These are phyloP conservation scores for Penicillium sp. DNA, from an alignment of 2,329 filamentous ascomycete genomes.

Conservation along the genomic window DNA sequence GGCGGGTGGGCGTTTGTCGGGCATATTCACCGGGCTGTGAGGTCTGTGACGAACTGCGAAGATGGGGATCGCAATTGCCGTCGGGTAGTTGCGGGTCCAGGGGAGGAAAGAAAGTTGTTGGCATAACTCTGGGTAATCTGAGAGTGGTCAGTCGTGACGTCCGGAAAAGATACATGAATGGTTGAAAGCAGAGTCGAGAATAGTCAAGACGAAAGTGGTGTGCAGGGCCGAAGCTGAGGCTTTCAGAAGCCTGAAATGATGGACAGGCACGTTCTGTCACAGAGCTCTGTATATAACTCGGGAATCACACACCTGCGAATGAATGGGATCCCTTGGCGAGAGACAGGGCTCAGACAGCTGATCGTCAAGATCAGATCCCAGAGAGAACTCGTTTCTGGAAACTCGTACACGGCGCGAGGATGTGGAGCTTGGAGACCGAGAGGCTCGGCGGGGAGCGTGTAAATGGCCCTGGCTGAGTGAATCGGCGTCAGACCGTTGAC, in stretches of 20 bases:
- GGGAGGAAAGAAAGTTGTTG: conserved; percentile 7
- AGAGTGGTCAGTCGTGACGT: conserved; percentile 3
- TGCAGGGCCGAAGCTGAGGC: background rate
- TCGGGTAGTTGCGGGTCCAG: conserved; percentile 11
- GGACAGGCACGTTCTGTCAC: background rate
- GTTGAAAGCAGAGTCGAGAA: background rate
- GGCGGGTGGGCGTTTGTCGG: conserved; percentile 1
- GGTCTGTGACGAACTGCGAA: conserved; percentile 10
- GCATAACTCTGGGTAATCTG: conserved; percentile 21
- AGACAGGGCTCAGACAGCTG: background rate
- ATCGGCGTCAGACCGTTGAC: conserved; percentile 7
- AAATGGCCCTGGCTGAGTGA: conserved; percentile 1
- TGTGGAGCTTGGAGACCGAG: conserved; percentile 2
- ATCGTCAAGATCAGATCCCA: background rate
- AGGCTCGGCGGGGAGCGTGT: background rate
- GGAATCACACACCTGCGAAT: conserved; percentile 10
- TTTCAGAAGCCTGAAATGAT: background rate
- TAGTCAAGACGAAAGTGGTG: background rate
- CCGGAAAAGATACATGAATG: background rate
- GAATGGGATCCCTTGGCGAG: background rate
- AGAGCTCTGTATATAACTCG: background rate
- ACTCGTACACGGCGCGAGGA: background rate
- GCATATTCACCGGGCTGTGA: conserved; percentile 14
- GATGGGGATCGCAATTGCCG: conserved; percentile 12
- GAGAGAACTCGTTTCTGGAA: background rate